Evolutionary conservation across 495 filamentous ascomycete genomes (phyloP).

Genomic region (Niebla homalea): DNA sequence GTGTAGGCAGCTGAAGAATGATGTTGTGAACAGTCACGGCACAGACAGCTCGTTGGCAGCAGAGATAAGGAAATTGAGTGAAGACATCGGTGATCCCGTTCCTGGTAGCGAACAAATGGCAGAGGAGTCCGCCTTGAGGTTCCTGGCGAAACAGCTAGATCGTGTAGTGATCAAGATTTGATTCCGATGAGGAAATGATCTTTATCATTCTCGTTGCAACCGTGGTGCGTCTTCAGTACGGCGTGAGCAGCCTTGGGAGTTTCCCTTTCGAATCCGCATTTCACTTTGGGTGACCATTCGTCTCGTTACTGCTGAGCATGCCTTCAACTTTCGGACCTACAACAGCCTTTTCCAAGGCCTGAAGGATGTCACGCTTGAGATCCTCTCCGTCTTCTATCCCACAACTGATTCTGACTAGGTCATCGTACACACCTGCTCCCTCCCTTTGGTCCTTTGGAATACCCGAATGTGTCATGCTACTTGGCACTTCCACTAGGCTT

Average conservation of each 20-base stretch:
- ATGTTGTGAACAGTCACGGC: slow-evolving; percentile 37
- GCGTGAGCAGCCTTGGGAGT: too few relatives aligned
- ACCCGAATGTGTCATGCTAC: slow-evolving; percentile 91
- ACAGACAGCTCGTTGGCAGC: slow-evolving; percentile 34
- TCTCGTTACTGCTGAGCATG: slow-evolving; percentile 12
- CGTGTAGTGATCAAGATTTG: too few relatives aligned
- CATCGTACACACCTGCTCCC: slow-evolving; percentile 87
- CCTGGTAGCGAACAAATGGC: background rate
- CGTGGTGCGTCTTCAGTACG: too few relatives aligned
- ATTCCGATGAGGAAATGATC: background rate
- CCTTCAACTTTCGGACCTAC: slow-evolving; percentile 30
- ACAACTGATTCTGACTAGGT: slow-evolving; percentile 87
- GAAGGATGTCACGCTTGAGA: slow-evolving; percentile 66
- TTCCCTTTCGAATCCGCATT: too few relatives aligned
- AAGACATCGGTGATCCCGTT: slow-evolving; percentile 4
- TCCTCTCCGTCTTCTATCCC: slow-evolving; percentile 88
- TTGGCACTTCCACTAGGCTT: slow-evolving; percentile 78
- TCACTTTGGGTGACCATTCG: background rate
- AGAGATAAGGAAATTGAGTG: slow-evolving; percentile 21
- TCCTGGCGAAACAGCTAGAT: too few relatives aligned
- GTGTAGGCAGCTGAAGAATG: background rate
- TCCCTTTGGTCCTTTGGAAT: slow-evolving; percentile 85
- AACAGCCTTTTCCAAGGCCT: slow-evolving; percentile 69
- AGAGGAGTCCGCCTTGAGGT: too few relatives aligned
- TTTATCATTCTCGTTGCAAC: too few relatives aligned